phyloP scores from a whole-genome alignment of 1,284 basidiomycete species.

The Moesziomyces globuligerus region DNA sequence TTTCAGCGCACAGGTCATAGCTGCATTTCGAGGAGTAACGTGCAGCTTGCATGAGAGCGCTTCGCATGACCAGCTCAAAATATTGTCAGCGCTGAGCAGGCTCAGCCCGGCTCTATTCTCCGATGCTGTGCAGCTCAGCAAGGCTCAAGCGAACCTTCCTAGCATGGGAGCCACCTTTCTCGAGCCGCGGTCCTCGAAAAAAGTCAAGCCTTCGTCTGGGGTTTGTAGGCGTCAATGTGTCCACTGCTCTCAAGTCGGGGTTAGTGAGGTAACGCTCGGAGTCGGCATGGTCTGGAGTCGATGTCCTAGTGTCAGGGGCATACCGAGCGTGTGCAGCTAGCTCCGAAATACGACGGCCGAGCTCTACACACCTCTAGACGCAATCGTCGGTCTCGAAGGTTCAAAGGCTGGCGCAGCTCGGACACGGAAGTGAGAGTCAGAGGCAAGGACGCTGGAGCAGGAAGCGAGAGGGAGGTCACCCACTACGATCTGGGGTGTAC shows the following conservation, averaged over 20 bases:
- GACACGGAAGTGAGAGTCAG: background rate
- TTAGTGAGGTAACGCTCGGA: background rate
- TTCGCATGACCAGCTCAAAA: background rate
- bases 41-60: conserved; percentile 6
- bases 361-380: no score
- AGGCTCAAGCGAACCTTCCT: background rate
- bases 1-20: background rate
- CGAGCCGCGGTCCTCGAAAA: background rate
- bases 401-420: no score
- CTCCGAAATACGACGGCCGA: background rate
- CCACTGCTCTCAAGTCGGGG: background rate
- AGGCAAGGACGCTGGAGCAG: background rate
- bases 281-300: background rate
- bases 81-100: background rate
- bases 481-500: conserved; percentile 2
- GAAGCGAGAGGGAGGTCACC: background rate
- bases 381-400: no score
- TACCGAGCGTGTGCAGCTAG: background rate
- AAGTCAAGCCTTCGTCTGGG: background rate
- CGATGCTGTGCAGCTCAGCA: background rate
- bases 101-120: background rate
- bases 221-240: no score
- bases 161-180: background rate
- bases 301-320: background rate
- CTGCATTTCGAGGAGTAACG: conserved; percentile 15